A percentile compares a stretch with the other conserved stretches of the same genome.
Evolutionary conservation across 1,284 basidiomycete genomes (phyloP).

Genomic region (Acaromyces ingoldii): DNA sequence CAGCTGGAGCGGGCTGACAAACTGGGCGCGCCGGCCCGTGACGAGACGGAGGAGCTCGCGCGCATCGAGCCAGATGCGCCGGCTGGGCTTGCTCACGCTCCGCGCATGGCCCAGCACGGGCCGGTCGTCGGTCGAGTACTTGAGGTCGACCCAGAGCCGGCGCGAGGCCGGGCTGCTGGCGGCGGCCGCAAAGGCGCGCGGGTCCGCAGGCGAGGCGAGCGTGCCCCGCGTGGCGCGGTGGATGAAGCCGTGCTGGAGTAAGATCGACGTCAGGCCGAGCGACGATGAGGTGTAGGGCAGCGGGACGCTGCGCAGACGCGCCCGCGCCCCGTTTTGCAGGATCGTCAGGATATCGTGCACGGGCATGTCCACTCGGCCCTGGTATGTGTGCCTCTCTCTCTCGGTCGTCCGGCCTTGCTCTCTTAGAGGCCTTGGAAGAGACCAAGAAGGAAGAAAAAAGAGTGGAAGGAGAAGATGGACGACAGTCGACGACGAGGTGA

Average conservation of each 20-base stretch:
- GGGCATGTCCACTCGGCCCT: conserved; percentile 42
- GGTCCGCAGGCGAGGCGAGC: conserved; percentile 58
- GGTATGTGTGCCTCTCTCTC: too few relatives aligned
- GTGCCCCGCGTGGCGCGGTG: conserved; percentile 75
- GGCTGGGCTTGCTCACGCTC: conserved; percentile 69
- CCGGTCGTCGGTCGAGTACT: conserved; percentile 72
- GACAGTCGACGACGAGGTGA: not conserved
- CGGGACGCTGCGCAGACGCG: conserved; percentile 67
- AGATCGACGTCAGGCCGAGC: conserved; percentile 73
- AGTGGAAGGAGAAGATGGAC: not conserved
- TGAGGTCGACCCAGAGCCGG: conserved; percentile 77
- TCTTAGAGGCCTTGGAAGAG: conserved; percentile 24
- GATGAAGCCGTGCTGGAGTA: conserved; percentile 79
- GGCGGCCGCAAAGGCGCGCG: conserved; percentile 53
- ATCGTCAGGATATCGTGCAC: conserved; percentile 73
- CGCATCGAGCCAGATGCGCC: conserved; percentile 67
- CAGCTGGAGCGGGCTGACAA: conserved; percentile 69
- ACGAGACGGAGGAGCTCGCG: conserved; percentile 70
- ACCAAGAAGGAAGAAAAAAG: conserved; percentile 57
- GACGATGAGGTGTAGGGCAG: conserved; percentile 76
- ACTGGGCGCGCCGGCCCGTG: conserved; percentile 53
- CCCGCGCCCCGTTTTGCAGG: conserved; percentile 80
- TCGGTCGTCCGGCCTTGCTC: too few relatives aligned
- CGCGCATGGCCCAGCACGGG: conserved; percentile 71
- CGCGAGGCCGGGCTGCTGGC: conserved; percentile 51